Evolutionary conservation across 2,329 filamentous ascomycete species (phyloP).

Genomic region (Torrubiellomyces zombiae): DNA sequence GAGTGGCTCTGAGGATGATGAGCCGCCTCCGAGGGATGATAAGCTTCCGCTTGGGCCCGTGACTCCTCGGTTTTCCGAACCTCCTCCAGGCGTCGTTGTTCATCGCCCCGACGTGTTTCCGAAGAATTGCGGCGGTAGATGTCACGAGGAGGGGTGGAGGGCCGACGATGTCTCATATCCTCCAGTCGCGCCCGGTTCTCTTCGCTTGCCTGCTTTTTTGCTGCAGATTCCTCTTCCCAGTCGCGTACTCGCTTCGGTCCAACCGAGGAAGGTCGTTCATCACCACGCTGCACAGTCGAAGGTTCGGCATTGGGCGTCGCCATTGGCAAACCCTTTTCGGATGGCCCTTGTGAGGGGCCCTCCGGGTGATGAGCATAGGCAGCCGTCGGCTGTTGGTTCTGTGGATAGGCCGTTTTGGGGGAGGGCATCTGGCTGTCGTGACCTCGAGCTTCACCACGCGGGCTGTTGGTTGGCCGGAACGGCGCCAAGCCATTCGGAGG

Average conservation of each 20-base stretch:
- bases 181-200: constrained; percentile 77
- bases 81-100: constrained; percentile 43
- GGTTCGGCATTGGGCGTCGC: constrained; percentile 35
- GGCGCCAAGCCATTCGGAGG: constrained; percentile 44
- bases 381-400: constrained; percentile 41
- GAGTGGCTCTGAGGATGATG: constrained; percentile 51
- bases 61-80: constrained; percentile 39
- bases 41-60: constrained; percentile 58
- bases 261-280: constrained; percentile 63
- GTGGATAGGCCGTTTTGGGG: constrained; percentile 72
- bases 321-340: constrained; percentile 34
- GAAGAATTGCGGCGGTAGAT: constrained; percentile 64
- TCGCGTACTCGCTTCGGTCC: constrained; percentile 74
- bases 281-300: constrained; percentile 44
- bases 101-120: constrained; percentile 49
- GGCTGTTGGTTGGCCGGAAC: constrained; percentile 57
- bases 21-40: constrained; percentile 84
- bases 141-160: constrained; percentile 55
- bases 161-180: constrained; percentile 64
- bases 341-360: constrained; percentile 37
- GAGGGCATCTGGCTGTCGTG: constrained; percentile 79
- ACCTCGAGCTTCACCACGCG: constrained; percentile 68
- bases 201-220: constrained; percentile 78
- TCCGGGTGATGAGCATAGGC: constrained; percentile 59
- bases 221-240: constrained; percentile 70